Conservation (phyloP, 1,284 basidiomycete genomes). For the Ceratobasidium sp. region DNA sequence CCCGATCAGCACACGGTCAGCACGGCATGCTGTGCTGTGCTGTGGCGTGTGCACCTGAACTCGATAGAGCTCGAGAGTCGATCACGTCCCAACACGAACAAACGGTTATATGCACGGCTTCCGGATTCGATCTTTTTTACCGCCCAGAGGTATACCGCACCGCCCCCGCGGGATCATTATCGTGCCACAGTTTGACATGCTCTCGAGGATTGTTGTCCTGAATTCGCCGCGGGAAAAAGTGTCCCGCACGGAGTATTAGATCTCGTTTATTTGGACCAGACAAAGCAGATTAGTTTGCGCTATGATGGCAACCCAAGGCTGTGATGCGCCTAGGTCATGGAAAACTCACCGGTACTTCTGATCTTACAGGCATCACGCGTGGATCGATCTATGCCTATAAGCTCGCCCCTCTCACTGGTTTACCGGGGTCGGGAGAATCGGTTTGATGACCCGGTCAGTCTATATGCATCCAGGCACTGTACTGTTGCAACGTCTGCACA, state of each 20-base stretch:
- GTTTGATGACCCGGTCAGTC: neutral
- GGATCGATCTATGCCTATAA: constrained; percentile 16
- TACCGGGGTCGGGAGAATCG: constrained; percentile 7
- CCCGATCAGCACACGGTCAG: neutral
- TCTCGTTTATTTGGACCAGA: neutral
- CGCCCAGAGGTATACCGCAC: too few species aligned
- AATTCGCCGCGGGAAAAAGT: too few species aligned
- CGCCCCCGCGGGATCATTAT: too few species aligned
- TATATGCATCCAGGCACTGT: constrained; percentile 19
- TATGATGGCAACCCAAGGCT: neutral
- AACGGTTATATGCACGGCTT: too few species aligned
- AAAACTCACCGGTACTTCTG: neutral
- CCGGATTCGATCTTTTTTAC: too few species aligned
- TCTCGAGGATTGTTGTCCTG: too few species aligned
- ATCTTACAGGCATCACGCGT: constrained; percentile 5
- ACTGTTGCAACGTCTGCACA: neutral
- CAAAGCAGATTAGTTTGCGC: neutral
- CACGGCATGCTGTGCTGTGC: constrained; percentile 30
- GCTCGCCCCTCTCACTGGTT: neutral
- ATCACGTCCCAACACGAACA: neutral
- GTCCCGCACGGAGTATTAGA: neutral
- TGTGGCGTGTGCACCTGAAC: constrained; percentile 16
- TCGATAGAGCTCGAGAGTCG: neutral
- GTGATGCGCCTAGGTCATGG: too few species aligned
- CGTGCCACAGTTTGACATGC: too few species aligned